Evolutionary conservation across 306 rosid genomes (phyloP), one percentile per base, ranked within the genome.

Genomic region (Ceratonia siliqua): DNA sequence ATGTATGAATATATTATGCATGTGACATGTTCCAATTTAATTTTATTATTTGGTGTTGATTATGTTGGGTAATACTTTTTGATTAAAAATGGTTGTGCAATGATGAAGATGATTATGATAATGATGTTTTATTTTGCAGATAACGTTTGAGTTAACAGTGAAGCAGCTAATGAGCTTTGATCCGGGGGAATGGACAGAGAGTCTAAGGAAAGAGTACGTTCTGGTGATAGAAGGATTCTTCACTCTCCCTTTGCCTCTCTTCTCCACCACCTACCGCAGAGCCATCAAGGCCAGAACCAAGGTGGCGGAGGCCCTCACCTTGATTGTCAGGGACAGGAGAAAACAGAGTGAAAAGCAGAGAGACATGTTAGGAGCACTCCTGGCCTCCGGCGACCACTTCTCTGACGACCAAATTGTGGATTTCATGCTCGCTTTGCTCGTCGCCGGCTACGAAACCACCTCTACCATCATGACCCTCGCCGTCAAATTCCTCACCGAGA

Each of bases 121-220:
- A 8, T 38, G 46, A 21, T 63, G 42, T 0, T 64, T 49, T 4
- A 38, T 13, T 38, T 68, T 58, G 84, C 80, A 94, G 99, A 94
- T 94, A 71, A 94, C 99, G 36, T 94, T 94, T 82, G 99, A 94
- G 82, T 78, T 94, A 65, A 90, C 97, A 21, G 91, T 94, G 93
- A 94, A 94, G 89, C 99, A 94, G 58, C 72, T 94, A 59, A 90
- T 94, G 99, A 94, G 99, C 81, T 90, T 90, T 78, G 99, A 94
- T 80, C 99, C 96, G 1, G 89, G 91, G 8, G 89, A 94, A 64
- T 92, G 97, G 99, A 92, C 97, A 1, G 96, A 94, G 76, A 72
- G 30, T 77, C 72, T 94, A 24, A 90, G 90, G 78, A 92, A 92
- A 64, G 89, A 94, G 81, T 94, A 94, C 56, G 92, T 92, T 42